Conservation (phyloP, 2,329 filamentous ascomycete species). For the Fonsecaea erecta region DNA sequence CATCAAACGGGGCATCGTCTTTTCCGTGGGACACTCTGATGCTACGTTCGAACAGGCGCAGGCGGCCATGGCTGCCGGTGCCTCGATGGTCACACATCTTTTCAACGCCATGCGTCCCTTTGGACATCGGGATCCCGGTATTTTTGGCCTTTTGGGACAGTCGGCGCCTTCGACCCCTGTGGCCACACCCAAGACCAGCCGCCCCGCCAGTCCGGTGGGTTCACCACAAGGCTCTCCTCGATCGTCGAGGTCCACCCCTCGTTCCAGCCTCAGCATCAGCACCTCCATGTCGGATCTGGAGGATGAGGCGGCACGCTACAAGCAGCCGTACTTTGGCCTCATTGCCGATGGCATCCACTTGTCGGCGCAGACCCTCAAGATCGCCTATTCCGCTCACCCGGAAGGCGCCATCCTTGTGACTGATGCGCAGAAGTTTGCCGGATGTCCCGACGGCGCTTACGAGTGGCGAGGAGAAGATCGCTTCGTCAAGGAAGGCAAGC, state of each 20-base stretch:
- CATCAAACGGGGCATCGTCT: conserved; percentile 68
- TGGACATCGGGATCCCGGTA: conserved; percentile 86
- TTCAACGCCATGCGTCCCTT: conserved; percentile 94
- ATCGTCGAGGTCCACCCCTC: conserved; percentile 32
- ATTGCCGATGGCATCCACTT: conserved; percentile 91
- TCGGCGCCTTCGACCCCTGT: conserved; percentile 50
- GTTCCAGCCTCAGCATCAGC: conserved; percentile 35
- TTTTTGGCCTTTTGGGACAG: conserved; percentile 82
- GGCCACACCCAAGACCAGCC: conserved; percentile 32
- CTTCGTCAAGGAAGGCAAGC: conserved; percentile 65
- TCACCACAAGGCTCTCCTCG: conserved; percentile 31
- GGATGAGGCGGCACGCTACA: conserved; percentile 19
- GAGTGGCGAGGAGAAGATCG: conserved; percentile 77
- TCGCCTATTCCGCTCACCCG: conserved; percentile 84
- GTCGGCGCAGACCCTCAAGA: conserved; percentile 84
- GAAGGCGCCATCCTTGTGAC: conserved; percentile 87
- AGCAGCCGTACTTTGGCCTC: conserved; percentile 77
- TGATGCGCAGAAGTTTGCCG: conserved; percentile 87
- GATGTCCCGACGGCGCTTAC: conserved; percentile 81
- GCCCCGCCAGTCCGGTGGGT: conserved; percentile 22
- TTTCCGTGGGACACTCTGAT: conserved; percentile 84
- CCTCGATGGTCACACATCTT: conserved; percentile 87
- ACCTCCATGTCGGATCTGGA: conserved; percentile 30
- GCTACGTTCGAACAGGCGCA: conserved; percentile 83
- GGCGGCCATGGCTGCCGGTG: conserved; percentile 71